phyloP scores from a whole-genome alignment of 2,329 filamentous ascomycete genomes.

The Didymella keratinophila region DNA sequence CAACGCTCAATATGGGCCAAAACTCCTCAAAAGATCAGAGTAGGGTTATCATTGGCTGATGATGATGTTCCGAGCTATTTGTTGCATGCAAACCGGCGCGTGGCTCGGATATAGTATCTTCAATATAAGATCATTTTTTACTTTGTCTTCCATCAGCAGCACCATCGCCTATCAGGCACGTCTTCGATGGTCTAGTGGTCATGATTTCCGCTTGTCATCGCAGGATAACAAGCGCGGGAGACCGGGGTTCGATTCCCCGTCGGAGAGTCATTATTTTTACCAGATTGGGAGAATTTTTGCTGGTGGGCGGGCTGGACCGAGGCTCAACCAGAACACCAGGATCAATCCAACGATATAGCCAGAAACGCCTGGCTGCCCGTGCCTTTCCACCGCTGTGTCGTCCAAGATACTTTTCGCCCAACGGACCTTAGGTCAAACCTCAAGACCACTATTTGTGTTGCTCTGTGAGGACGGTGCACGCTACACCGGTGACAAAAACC shows the following conservation, averaged over 20 bases:
- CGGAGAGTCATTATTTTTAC: constrained; percentile 11
- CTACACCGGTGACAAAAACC: neutral
- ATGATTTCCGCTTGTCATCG: constrained; percentile 23
- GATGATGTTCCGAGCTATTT: no score
- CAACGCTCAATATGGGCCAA: no score
- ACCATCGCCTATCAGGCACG: neutral
- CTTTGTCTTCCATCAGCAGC: neutral
- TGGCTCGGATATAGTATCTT: no score
- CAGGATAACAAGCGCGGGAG: constrained; percentile 1
- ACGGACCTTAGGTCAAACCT: neutral
- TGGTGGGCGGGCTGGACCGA: neutral
- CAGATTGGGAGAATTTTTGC: neutral
- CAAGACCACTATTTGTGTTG: neutral
- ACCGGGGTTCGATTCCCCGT: constrained; percentile 25
- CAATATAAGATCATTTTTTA: no score
- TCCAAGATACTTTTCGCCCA: neutral
- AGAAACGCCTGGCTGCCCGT: neutral
- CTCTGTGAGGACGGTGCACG: neutral
- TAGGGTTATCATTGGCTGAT: no score
- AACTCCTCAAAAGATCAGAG: no score
- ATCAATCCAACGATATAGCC: neutral
- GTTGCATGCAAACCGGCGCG: no score
- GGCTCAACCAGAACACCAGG: neutral
- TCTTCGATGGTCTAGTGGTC: constrained; percentile 18
- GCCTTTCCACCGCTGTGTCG: neutral